Percentiles rank a stretch among this genome's conserved stretches.
phyloP scores from a whole-genome alignment of 495 filamentous ascomycete genomes.

The Penicillium paradoxum region DNA sequence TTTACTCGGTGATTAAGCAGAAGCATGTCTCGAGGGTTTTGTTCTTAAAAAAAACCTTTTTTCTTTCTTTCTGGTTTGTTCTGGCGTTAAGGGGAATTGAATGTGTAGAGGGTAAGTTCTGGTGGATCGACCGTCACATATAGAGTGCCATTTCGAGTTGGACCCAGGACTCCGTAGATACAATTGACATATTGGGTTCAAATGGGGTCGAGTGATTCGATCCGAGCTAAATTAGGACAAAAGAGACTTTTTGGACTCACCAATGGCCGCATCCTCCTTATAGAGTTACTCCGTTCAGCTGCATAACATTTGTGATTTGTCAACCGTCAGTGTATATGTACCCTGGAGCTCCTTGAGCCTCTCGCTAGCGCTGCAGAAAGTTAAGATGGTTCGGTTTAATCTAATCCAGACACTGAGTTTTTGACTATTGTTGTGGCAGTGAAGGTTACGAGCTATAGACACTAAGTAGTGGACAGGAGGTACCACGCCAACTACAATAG shows the following conservation, averaged over 20 bases:
- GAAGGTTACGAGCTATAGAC: not conserved
- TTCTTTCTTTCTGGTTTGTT: not conserved
- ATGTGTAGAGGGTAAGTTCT: no score
- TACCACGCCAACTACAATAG: no score
- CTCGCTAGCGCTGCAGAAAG: not conserved
- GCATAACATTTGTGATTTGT: constrained; percentile 18
- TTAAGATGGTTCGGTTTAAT: constrained; percentile 9
- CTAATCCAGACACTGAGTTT: not conserved
- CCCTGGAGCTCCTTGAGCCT: constrained; percentile 6
- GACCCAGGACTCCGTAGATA: not conserved
- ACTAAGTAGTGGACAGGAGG: no score
- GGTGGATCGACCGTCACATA: no score
- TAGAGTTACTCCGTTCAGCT: not conserved
- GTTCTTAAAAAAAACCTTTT: no score
- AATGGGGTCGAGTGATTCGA: not conserved
- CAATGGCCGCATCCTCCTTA: not conserved
- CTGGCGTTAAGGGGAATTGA: not conserved
- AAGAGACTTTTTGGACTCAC: not conserved
- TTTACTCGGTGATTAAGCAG: not conserved
- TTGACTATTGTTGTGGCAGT: not conserved
- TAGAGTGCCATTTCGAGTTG: not conserved
- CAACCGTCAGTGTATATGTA: constrained; percentile 16
- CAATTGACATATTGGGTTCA: not conserved
- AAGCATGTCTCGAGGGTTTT: not conserved
- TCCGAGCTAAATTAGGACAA: not conserved